phyloP scores from a whole-genome alignment of 2,329 filamentous ascomycete species.

The Colletotrichum eremochloae region DNA sequence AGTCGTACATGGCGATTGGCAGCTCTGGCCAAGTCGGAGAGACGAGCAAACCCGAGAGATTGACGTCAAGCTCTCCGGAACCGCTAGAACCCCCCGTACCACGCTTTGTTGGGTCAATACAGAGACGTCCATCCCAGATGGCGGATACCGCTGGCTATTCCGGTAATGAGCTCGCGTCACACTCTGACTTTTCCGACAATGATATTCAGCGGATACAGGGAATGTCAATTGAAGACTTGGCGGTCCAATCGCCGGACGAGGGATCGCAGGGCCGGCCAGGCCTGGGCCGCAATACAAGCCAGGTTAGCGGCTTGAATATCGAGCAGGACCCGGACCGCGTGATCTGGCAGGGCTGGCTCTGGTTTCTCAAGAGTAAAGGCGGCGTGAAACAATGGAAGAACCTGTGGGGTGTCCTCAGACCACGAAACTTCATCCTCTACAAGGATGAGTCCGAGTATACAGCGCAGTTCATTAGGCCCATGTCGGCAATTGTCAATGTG shows the following conservation, averaged over 20 bases:
- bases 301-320: slow-evolving; percentile 68
- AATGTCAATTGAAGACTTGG: slow-evolving; percentile 65
- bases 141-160: slow-evolving; percentile 74
- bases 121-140: slow-evolving; percentile 71
- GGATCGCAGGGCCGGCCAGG: slow-evolving; percentile 47
- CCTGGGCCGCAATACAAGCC: slow-evolving; percentile 69
- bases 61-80: slow-evolving; percentile 73
- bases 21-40: slow-evolving; percentile 23
- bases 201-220: slow-evolving; percentile 65
- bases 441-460: slow-evolving; percentile 94
- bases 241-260: slow-evolving; percentile 53
- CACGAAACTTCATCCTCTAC: slow-evolving; percentile 88
- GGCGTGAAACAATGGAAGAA: slow-evolving; percentile 95
- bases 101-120: slow-evolving; percentile 50
- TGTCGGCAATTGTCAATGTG: slow-evolving; percentile 85
- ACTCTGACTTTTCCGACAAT: slow-evolving; percentile 88
- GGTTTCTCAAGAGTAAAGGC: slow-evolving; percentile 84
- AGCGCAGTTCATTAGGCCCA: slow-evolving; percentile 83
- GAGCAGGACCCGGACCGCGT: slow-evolving; percentile 85
- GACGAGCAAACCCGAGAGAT: slow-evolving; percentile 44
- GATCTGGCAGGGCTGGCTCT: slow-evolving; percentile 93
- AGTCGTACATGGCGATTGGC: slow-evolving; percentile 54
- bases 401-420: slow-evolving; percentile 91
- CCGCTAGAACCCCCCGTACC: slow-evolving; percentile 58
- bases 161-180: slow-evolving; percentile 78